Base-by-base conservation (phyloP, 202 grass and related monocot genomes). In the Saccharum hybrid region DNA sequence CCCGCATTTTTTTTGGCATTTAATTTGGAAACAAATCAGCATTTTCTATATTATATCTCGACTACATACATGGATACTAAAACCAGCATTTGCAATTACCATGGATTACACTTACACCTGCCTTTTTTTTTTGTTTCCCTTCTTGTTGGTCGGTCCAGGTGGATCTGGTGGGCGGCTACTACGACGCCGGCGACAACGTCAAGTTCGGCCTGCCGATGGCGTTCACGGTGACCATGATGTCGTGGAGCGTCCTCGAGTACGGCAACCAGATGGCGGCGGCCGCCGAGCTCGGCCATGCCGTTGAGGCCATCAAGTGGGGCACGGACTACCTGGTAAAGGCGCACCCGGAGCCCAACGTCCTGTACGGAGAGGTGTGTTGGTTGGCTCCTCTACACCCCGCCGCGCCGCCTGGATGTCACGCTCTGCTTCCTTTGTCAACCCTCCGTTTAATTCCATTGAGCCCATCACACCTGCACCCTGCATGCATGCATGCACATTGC, bases 171-270 rank as follows among this genome's bases (percentile, higher is more conserved):
- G 95, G 95, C 15, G 95, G 92, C 0, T 97, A 97, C 84, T 97
- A 97, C 54, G 95, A 97, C 78, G 95, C 95, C 31, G 92, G 95
- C 52, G 94, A 97, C 76, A 97, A 97, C 10, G 94, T 97, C 57
- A 97, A 97, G 82, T 97, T 94, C 75, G 94, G 94, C n/a, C 77
- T 97, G 54, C 94, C 94, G 5, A 94, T 97, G 94, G 94, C 94
- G 72, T 97, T 94, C 91, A 94, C 95, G 64, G 88, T 97, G 72
- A 97, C 95, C n/a, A 97, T 97, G 95, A 94, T 97, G 90, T 68
- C 92, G 61, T 97, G 95, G 95, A 92, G 95, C 79, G 83, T 94
- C 1, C 31, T 91, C 7, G 95, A 97, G 64, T 97, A 94, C 82
- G 87, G 92, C 28, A 75, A 88, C 19, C 88, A 97, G 90, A 94